Evolutionary conservation across 2,329 filamentous ascomycete species (phyloP).

Genomic region (Verticillium klebahnii): DNA sequence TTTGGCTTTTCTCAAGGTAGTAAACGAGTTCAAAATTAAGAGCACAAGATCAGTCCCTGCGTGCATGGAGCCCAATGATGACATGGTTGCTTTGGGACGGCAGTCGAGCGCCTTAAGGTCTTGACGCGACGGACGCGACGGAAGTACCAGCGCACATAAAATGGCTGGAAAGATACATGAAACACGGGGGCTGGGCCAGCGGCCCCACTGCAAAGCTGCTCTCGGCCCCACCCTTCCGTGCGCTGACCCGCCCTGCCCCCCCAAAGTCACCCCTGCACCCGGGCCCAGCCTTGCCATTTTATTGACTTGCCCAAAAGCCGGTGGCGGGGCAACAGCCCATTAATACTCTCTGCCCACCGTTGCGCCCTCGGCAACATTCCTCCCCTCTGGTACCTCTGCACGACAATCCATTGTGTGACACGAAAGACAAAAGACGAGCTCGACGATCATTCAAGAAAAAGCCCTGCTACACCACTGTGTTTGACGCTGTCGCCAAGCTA

Average conservation of each 20-base stretch:
- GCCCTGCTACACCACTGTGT: background rate
- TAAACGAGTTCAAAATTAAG: background rate
- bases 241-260: background rate
- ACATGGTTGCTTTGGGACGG: background rate
- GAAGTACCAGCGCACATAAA: background rate
- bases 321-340: constrained; percentile 44
- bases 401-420: background rate
- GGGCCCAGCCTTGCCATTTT: constrained; percentile 28
- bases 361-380: background rate
- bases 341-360: constrained; percentile 16
- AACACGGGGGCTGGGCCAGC: background rate
- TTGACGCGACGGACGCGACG: background rate
- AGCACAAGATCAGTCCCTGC: background rate
- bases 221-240: background rate
- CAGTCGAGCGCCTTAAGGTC: background rate
- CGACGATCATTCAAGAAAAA: background rate
- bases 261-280: constrained; percentile 5
- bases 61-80: background rate
- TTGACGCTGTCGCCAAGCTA: background rate
- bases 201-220: background rate
- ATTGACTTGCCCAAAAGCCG: constrained; percentile 28
- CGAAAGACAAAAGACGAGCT: background rate
- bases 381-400: background rate
- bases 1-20: background rate
- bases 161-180: background rate